These are phyloP conservation scores for Kwoniella sp. DNA, from an alignment of 768 basidiomycete species.

Conservation along the genomic window DNA sequence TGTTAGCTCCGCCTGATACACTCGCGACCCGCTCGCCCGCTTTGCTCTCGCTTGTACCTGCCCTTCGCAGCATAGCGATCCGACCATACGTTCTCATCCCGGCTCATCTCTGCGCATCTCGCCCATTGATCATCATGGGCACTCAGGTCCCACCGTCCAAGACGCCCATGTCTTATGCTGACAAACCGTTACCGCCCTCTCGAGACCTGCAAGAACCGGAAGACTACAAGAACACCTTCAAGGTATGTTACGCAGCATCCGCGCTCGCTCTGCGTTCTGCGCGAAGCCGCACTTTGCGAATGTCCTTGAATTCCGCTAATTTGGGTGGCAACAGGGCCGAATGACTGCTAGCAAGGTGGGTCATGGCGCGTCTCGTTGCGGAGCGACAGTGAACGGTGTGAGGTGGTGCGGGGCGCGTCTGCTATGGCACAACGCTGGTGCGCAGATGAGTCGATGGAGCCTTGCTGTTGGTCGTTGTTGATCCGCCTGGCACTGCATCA, in stretches of 20 bases:
- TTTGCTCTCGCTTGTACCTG: no score
- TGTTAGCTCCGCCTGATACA: no score
- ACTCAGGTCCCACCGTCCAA: constrained; percentile 47
- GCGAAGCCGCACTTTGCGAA: background rate
- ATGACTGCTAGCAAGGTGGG: constrained; percentile 22
- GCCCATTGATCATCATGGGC: no score
- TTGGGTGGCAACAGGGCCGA: constrained; percentile 8
- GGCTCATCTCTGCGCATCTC: no score
- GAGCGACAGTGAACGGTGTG: no score
- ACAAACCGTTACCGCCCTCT: constrained; percentile 31
- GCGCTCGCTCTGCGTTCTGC: background rate
- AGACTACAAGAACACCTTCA: constrained; percentile 46
- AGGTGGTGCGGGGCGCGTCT: no score
- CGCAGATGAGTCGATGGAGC: no score
- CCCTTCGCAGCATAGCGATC: no score
- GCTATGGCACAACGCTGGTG: no score
- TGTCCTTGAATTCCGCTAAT: background rate
- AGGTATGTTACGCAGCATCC: constrained; percentile 22
- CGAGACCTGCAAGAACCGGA: constrained; percentile 36
- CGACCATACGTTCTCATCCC: no score
- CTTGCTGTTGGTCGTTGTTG: background rate
- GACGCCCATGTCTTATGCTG: constrained; percentile 21
- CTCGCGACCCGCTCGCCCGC: no score
- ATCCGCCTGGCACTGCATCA: background rate
- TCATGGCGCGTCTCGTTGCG: no score